These are phyloP conservation scores for Boechera stricta DNA, from an alignment of 345 rosid genomes.

Conservation along the genomic window DNA sequence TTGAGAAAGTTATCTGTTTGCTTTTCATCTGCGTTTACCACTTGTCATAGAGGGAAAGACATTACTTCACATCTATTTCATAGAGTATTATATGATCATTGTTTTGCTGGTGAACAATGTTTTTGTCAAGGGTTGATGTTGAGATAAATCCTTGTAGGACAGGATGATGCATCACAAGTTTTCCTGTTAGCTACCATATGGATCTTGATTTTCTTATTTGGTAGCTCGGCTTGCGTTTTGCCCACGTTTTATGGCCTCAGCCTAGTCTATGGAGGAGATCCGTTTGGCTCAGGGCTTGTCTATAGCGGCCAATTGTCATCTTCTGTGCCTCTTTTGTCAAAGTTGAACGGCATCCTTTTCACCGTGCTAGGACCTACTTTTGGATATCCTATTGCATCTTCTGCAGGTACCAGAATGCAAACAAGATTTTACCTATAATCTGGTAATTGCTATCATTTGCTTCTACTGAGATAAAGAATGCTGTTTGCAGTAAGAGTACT, in stretches of 20 bases:
- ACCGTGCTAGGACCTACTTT: slow-evolving; percentile 64
- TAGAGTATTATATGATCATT: background rate
- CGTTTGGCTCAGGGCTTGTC: slow-evolving; percentile 50
- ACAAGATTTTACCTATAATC: background rate
- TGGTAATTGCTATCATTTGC: background rate
- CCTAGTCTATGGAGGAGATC: slow-evolving; percentile 67
- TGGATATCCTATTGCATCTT: slow-evolving; percentile 80
- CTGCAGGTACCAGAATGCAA: slow-evolving; percentile 62
- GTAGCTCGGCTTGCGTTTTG: slow-evolving; percentile 60
- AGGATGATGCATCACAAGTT: slow-evolving; percentile 94
- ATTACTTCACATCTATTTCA: background rate
- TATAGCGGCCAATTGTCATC: slow-evolving; percentile 51
- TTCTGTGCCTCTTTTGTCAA: slow-evolving; percentile 55
- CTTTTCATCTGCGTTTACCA: slow-evolving; percentile 7
- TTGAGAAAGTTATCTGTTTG: background rate
- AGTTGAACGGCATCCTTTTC: slow-evolving; percentile 66
- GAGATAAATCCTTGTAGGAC: slow-evolving; percentile 91
- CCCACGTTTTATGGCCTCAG: slow-evolving; percentile 65
- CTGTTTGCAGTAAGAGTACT: slow-evolving; percentile 75
- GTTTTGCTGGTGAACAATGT: slow-evolving; percentile 16
- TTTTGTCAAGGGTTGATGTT: slow-evolving; percentile 51
- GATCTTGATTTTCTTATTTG: slow-evolving; percentile 76
- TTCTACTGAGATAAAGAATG: slow-evolving; percentile 9
- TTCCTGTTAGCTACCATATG: slow-evolving; percentile 83
- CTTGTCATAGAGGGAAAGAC: background rate